Conservation (phyloP, 345 rosid genomes). For the Rhodamnia rubescens region DNA sequence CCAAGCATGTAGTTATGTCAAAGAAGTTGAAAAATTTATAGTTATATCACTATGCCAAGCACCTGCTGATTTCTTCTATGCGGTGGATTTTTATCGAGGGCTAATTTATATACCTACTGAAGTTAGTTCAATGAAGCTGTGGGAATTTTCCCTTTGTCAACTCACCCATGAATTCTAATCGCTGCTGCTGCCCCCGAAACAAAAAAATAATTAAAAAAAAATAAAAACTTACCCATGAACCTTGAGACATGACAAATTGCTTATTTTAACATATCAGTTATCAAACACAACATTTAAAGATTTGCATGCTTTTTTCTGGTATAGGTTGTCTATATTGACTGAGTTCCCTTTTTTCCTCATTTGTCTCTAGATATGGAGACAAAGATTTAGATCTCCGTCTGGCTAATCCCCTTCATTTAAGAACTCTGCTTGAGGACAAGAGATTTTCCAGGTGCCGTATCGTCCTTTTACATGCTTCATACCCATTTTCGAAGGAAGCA, state of each 20-base stretch:
- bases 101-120: background rate
- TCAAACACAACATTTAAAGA: background rate
- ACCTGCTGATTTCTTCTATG: background rate
- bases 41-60: background rate
- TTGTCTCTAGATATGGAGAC: slow-evolving; percentile 65
- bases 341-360: slow-evolving; percentile 4
- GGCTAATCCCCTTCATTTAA: slow-evolving; percentile 86
- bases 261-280: background rate
- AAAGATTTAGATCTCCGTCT: slow-evolving; percentile 79
- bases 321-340: background rate
- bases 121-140: background rate
- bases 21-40: background rate
- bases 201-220: no score
- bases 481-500: slow-evolving; percentile 93
- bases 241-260: background rate
- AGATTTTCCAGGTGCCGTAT: slow-evolving; percentile 58
- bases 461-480: slow-evolving; percentile 89
- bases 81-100: background rate
- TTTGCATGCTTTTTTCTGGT: background rate
- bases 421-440: slow-evolving; percentile 65
- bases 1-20: background rate
- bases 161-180: no score
- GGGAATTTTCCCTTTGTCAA: background rate
- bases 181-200: no score
- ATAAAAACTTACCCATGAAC: background rate